phyloP scores from a whole-genome alignment of 306 rosid species.

The cucumber (Cucumis sativus) region Cucumber_9930_V3 NC_026655.2:4317001-4317500 shows the following conservation, averaged over 20 bases:
- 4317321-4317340: slow-evolving; percentile 23
- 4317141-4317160: slow-evolving; percentile 62
- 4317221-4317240: slow-evolving; percentile 38
- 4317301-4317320: slow-evolving; percentile 31
- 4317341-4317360: slow-evolving; percentile 34
- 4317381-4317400: slow-evolving; percentile 20
- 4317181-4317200: slow-evolving; percentile 73
- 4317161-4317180: slow-evolving; percentile 53
- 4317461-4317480: slow-evolving; percentile 35
- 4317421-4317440: slow-evolving; percentile 35
- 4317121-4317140: slow-evolving; percentile 53
- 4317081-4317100: slow-evolving; percentile 64
- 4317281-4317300: slow-evolving; percentile 56
- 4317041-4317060: slow-evolving; percentile 66
- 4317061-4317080: slow-evolving; percentile 42
- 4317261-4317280: slow-evolving; percentile 57
- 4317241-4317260: slow-evolving; percentile 32
- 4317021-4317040: slow-evolving; percentile 80
- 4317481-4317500: slow-evolving; percentile 45
- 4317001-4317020: slow-evolving; percentile 71
- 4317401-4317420: slow-evolving; percentile 44
- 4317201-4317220: slow-evolving; percentile 82
- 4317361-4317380: slow-evolving; percentile 61
- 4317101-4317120: slow-evolving; percentile 21
- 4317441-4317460: slow-evolving; percentile 28